These are phyloP conservation scores for Cicer bijugum DNA, from an alignment of 306 rosid species.

Conservation along the genomic window DNA sequence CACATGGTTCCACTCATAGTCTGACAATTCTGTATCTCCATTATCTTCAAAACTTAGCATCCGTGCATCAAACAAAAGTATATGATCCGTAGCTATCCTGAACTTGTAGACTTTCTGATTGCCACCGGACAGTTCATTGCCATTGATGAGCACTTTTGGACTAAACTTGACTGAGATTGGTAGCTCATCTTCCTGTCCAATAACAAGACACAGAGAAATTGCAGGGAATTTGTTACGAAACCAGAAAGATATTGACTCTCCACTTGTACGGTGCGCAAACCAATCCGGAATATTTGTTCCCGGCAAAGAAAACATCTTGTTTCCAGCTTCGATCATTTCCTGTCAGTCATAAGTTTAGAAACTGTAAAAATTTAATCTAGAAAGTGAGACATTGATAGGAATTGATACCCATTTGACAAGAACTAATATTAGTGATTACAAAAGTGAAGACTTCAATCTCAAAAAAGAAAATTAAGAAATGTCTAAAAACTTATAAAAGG, in stretches of 20 bases:
- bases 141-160: constrained; percentile 15
- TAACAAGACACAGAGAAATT: neutral
- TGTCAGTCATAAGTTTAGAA: neutral
- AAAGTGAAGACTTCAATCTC: neutral
- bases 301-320: constrained; percentile 10
- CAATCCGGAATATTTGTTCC: constrained; percentile 35
- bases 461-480: neutral
- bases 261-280: neutral
- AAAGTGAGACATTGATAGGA: neutral
- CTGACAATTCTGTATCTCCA: neutral
- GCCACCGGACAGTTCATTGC: neutral
- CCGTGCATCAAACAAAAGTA: neutral
- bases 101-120: neutral
- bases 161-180: neutral
- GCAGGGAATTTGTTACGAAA: constrained; percentile 33
- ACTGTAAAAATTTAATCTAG: neutral
- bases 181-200: neutral
- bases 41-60: neutral
- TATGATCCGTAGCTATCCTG: constrained; percentile 1
- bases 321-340: neutral
- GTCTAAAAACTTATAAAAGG: neutral
- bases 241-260: constrained; percentile 30
- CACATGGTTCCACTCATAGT: constrained; percentile 35
- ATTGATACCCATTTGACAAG: neutral
- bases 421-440: neutral